Evolutionary conservation across 1,139 yeast genomes (phyloP), one percentile per base, ranked within the genome.

Genomic region (Suhomyces bokatorum): DNA sequence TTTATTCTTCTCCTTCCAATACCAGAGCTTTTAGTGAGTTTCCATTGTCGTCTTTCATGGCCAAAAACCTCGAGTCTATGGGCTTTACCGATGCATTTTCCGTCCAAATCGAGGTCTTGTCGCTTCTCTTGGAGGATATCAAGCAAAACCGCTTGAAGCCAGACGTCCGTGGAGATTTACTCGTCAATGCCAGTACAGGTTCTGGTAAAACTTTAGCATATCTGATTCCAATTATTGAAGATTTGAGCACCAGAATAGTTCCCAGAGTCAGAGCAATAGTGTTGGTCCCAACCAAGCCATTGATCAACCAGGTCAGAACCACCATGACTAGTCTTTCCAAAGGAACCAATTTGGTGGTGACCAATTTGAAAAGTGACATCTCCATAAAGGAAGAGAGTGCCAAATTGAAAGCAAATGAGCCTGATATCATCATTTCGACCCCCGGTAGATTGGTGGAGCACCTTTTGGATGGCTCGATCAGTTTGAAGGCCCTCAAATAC

Each of bases 361-460:
- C 81, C 50, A 78, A 83, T 5, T 76, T 93, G 31, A 69, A 78
- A 71, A 66, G 70, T 69, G 74, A 83, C 45, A 60, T 81, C 17
- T 78, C 93, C 2, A 69, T 93, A 30, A 69, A 66, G 32, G 90
- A 85, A 14, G 99, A 93, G 63, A 80, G 76, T 22, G 54, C 55
- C 1, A 78, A 75, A 51, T 63, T 87, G 27, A 42, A 47, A 6
- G 59, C 56, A 1, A 66, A 71, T 32, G 72, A 69, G 2, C 96
- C 97, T 0, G 98, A 93, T 64, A 80, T 93, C 7, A 58, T 93
- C 1, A 78, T 93, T 2, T 72, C 90, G 6, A 89, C 99, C 0
- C 99, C 99, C 0, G 99, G 99, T 50, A 77, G 99, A 61, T 69
- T 93, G 37, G 97, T 93, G 12, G 99, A 95, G 54, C 99, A 93